Conservation (phyloP, 345 rosid species). For the Erodium maritimum region DNA sequence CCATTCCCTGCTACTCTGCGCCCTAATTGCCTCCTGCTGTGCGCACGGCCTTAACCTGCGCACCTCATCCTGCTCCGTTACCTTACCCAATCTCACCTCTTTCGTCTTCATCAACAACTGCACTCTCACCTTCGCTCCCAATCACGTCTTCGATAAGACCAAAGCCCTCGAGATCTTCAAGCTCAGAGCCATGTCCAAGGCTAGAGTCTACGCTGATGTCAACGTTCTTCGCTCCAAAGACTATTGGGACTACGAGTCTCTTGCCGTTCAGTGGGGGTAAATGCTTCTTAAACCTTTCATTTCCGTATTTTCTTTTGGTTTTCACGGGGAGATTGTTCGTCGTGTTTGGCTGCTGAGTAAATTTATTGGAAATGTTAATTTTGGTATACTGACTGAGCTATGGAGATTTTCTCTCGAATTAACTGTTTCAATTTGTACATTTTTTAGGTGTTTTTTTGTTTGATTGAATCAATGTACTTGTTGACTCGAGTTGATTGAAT, state of each 20-base stretch:
- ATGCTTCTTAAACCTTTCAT: not conserved
- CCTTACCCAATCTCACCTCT: conserved; percentile 1
- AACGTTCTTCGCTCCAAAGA: conserved; percentile 83
- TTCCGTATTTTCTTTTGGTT: not conserved
- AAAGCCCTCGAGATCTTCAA: conserved; percentile 21
- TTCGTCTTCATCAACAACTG: not conserved
- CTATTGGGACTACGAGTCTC: conserved; percentile 48
- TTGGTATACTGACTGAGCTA: not conserved
- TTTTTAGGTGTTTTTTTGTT: not conserved
- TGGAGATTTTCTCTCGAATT: too few species aligned
- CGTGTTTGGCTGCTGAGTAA: not conserved
- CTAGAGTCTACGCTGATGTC: conserved; percentile 74
- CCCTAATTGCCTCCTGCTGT: conserved; percentile 33
- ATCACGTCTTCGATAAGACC: conserved; percentile 5
- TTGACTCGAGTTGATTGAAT: not conserved
- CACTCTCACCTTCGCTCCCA: conserved; percentile 2
- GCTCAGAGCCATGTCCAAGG: conserved; percentile 60
- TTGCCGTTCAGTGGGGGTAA: conserved; percentile 69
- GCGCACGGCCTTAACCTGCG: conserved; percentile 36
- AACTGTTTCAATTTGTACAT: not conserved
- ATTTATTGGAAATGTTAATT: not conserved
- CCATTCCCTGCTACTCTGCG: conserved; percentile 37
- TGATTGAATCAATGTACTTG: not conserved
- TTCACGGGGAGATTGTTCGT: not conserved
- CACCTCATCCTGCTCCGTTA: conserved; percentile 8